Base-by-base conservation (phyloP, 352 stramenopile species). In the Elongisporangium undulatum region DNA sequence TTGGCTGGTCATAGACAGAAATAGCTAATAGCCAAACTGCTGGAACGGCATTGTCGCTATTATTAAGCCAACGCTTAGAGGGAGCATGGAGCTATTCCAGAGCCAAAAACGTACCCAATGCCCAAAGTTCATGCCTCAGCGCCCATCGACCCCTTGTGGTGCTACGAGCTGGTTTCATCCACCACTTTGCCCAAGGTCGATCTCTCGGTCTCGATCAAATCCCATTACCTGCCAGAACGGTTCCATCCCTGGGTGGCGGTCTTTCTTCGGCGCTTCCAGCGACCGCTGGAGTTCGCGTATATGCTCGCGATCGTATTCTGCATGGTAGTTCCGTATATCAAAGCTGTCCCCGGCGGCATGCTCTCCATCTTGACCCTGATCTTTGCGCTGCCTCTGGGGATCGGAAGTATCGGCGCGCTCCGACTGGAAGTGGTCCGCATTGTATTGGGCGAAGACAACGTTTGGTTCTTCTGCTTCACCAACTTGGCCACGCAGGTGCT, bases 391-490 rank as follows among this genome's bases (percentile, higher is more conserved):
- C 67, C 68, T 0, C 22, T 76, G 12, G 61, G 61, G 10, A 48
- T 76, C 5, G 71, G 61, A 4, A 76, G 68, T 52, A 23, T 79
- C 6, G 55, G 53, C 1, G 71, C 60, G 3, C 23, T 82, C 23
- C 57, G 73, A 19, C 79, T 67, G 49, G 71, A 82, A 26, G 64
- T 82, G 10, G 68, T 77, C 3, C 57, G 65, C 19, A 10, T 77
- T 2, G 53, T 79, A 10, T 34, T 59, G 16, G 51, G 61, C 19
- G 77, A 65, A 2, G 79, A 79, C 53, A 68, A 82, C 38, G 72
- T 79, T 41, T 77, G 65, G 70, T 79, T 75, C 56, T 79, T 77
- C 38, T 60, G 64, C 49, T 53, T 61, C 22, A 65, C 73, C 6
- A 66, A 67, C 12, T 63, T 55, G 9, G 45, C 64, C 4, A 72